Evolutionary conservation across 2,329 filamentous ascomycete species (phyloP).

Genomic region (Graphiopsis chlorocephala): DNA sequence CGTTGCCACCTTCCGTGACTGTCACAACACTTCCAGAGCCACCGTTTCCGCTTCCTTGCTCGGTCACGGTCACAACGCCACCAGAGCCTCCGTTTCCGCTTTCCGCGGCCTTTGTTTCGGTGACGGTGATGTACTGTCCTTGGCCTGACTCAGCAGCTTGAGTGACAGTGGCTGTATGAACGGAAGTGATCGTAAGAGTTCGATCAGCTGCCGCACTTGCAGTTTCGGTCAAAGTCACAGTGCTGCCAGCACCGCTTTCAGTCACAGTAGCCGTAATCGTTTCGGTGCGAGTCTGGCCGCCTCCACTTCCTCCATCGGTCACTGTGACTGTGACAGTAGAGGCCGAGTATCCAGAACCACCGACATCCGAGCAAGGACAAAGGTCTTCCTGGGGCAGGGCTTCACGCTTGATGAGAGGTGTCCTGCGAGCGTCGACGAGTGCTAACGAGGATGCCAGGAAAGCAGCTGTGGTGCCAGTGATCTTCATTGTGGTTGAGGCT

Average conservation of each 20-base stretch:
- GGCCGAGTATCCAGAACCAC: not conserved
- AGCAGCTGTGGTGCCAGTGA: not conserved
- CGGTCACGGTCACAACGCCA: not conserved
- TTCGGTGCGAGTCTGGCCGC: not conserved
- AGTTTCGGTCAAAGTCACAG: not conserved
- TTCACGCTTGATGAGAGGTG: conserved; percentile 5
- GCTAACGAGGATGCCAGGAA: not conserved
- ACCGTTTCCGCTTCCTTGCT: not conserved
- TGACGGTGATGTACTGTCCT: not conserved
- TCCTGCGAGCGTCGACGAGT: conserved; percentile 10
- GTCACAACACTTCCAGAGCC: conserved; percentile 7
- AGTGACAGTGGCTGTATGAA: not conserved
- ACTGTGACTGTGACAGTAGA: not conserved
- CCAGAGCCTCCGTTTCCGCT: not conserved
- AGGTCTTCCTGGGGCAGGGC: conserved; percentile 8
- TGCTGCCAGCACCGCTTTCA: not conserved
- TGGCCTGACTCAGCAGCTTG: not conserved
- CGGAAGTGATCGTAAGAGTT: conserved; percentile 3
- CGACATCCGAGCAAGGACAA: not conserved
- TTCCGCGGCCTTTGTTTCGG: not conserved
- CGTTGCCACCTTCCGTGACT: not conserved
- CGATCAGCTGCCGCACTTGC: not conserved
- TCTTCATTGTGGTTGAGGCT: conserved; percentile 15
- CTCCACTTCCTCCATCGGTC: not conserved
- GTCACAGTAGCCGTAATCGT: not conserved